Percentiles rank a stretch among this genome's conserved stretches.
Evolutionary conservation across 2,329 filamentous ascomycete genomes (phyloP).

Genomic region (Fusarium multiceps): DNA sequence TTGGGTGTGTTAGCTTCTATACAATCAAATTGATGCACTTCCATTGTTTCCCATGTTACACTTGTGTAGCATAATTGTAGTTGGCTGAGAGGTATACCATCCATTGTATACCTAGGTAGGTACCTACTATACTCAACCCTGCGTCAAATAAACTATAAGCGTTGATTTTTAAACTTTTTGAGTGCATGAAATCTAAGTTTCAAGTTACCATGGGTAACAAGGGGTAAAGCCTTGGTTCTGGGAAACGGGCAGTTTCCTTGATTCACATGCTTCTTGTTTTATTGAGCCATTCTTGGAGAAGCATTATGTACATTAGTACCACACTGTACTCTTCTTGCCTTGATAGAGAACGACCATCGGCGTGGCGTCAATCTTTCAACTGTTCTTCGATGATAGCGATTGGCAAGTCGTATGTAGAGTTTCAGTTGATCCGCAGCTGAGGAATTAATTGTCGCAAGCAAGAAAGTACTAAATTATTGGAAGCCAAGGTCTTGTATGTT

Average conservation of each 20-base stretch:
- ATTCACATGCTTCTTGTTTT: constrained; percentile 24
- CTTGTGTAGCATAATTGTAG: neutral
- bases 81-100: neutral
- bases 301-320: neutral
- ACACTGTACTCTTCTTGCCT: neutral
- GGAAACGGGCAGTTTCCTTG: neutral
- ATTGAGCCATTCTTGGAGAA: neutral
- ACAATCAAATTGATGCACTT: neutral
- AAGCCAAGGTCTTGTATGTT: constrained; percentile 3
- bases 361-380: neutral
- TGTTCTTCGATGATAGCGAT: neutral
- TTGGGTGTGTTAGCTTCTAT: neutral
- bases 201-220: constrained; percentile 29
- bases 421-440: neutral
- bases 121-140: neutral
- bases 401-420: neutral
- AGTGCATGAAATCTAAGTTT: constrained; percentile 12
- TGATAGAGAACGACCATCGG: neutral
- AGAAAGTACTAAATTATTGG: neutral
- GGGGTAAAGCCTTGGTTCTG: constrained; percentile 9
- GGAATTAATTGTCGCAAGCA: constrained; percentile 3
- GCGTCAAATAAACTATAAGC: neutral
- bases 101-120: neutral
- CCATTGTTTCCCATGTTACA: neutral
- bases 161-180: neutral